Evolutionary conservation across 495 filamentous ascomycete genomes (phyloP).

Genomic region (Lophiostoma macrostomum): DNA sequence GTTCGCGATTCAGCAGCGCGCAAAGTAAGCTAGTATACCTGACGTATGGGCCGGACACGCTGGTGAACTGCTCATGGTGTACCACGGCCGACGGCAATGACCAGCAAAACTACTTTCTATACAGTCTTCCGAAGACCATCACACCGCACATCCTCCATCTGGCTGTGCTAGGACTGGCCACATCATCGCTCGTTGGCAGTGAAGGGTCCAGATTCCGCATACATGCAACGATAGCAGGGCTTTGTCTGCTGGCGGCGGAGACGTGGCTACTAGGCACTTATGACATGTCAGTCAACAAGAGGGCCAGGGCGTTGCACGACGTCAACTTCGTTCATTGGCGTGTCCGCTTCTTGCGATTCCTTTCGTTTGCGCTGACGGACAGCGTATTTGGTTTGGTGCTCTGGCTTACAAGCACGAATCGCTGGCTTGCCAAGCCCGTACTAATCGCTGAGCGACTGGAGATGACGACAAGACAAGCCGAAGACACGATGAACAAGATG

Average conservation of each 20-base stretch:
- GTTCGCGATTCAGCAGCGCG: conserved; percentile 62
- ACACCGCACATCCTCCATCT: conserved; percentile 77
- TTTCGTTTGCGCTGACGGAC: conserved; percentile 62
- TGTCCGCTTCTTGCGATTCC: conserved; percentile 55
- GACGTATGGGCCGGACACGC: conserved; percentile 68
- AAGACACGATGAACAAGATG: conserved; percentile 49
- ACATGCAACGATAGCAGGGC: conserved; percentile 60
- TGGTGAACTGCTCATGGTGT: conserved; percentile 80
- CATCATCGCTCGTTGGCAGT: conserved; percentile 52
- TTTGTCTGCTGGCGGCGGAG: conserved; percentile 62
- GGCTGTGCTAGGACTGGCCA: conserved; percentile 63
- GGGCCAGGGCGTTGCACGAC: conserved; percentile 55
- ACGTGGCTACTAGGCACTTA: conserved; percentile 59
- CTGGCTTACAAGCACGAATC: conserved; percentile 74
- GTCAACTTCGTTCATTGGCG: conserved; percentile 68
- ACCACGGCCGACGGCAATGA: conserved; percentile 56
- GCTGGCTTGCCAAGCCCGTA: conserved; percentile 57
- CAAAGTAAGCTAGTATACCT: conserved; percentile 78
- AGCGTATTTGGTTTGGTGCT: conserved; percentile 56
- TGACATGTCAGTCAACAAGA: conserved; percentile 58
- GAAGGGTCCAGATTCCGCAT: conserved; percentile 67
- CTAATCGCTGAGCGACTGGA: conserved; percentile 50
- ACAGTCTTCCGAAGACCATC: conserved; percentile 71
- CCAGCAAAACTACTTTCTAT: conserved; percentile 68
- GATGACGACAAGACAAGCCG: conserved; percentile 44